Percentiles rank a stretch among this genome's conserved stretches.
Evolutionary conservation across 495 filamentous ascomycete genomes (phyloP).

Genomic region (Hyphodiscus hymeniophilus): DNA sequence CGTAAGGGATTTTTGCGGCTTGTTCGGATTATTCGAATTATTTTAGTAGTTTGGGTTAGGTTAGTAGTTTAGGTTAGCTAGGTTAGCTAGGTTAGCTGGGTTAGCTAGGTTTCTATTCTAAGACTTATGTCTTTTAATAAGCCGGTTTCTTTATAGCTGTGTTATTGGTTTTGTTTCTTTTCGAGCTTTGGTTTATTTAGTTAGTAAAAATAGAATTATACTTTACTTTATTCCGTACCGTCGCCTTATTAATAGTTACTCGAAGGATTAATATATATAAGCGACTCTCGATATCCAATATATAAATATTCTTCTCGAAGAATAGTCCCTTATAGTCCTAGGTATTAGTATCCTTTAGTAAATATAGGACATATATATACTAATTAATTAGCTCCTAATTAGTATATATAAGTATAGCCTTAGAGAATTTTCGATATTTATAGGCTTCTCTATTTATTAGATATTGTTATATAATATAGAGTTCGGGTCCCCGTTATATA

Average conservation of each 20-base stretch:
- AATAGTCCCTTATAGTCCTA: not conserved
- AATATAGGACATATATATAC: not conserved
- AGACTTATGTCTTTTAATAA: no score
- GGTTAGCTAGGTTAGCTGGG: no score
- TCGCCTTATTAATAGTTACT: not conserved
- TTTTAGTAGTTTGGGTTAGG: no score
- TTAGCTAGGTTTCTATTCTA: no score
- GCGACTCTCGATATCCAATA: not conserved
- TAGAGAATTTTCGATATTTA: not conserved
- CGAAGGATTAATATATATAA: not conserved
- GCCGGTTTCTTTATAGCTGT: no score
- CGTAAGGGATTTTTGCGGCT: no score
- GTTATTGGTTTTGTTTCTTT: no score
- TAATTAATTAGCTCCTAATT: not conserved
- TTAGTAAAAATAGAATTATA: not conserved
- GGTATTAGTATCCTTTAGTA: not conserved
- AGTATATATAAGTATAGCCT: not conserved
- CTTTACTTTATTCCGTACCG: not conserved
- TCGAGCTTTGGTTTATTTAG: no score
- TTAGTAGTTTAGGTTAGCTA: no score
- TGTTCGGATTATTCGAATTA: no score
- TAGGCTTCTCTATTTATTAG: not conserved
- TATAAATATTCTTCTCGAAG: not conserved
- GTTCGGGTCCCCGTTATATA: not conserved
- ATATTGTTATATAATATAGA: not conserved